Evolutionary conservation across 2,329 filamentous ascomycete genomes (phyloP), one percentile per base, ranked within the genome.

Genomic region (Decorospora gaudefroyi): DNA sequence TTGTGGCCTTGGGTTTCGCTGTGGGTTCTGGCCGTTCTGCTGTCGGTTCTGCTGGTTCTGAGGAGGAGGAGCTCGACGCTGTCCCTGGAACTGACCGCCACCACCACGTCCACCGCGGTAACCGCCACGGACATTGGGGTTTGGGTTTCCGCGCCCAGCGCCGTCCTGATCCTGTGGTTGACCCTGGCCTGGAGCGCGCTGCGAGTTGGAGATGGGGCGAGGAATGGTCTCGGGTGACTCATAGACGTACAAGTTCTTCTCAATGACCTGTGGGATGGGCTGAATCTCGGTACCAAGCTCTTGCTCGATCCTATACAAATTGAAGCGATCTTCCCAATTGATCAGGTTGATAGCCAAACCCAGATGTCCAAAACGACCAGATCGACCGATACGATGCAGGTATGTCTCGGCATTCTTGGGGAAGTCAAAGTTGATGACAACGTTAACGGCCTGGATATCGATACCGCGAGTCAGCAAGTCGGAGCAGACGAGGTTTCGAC

Each of bases 401-500:
- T 99, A 99, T 0, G 93, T 99, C 75, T 99, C 93, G 11, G 93
- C 95, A 65, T 99, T 99, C 78, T 99, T 99, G 41, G 93, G 93
- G 72, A 99, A 99, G 67, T 99, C 93, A 66, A 99, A 99, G 77
- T 99, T 99, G 82, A 99, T 99, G 69, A 99, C 93, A 42, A 99
- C 93, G 63, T 99, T 99, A 67, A 99, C 93, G 40, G 93, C 93
- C 74, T 99, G 93, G 56, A 99, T 99, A 75, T 99, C 93, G 65
- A 99, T 99, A 84, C 93, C 93, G 74, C 93, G 91, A 53, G 93
- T 99, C 54, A 99, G 82, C 26, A 99, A 80, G 75, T 99, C 93
- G 2, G 95, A 99, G 75, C 93, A 99, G 53, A 99, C 93, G 25
- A 99, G 83, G 71, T 99, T 99, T 64, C 93, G 90, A 78, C 92